Base-by-base conservation (phyloP, 1,139 yeast genomes). In the Sugiyamaella paludigena region DNA sequence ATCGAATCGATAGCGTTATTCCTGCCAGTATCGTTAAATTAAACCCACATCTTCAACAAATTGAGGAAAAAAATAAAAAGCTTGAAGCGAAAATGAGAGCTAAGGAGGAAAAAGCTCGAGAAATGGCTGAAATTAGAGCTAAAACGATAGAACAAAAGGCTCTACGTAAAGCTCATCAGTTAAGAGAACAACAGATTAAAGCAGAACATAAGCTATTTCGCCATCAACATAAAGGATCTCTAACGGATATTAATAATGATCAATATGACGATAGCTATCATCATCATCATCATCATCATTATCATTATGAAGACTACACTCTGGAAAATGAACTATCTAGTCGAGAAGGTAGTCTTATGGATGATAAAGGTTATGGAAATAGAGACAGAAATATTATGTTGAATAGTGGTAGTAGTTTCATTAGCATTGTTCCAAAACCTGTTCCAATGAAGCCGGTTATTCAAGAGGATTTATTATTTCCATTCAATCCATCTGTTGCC, bases 1-100 rank as follows among this genome's bases (percentile, higher is more conserved):
- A 70, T 58, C 50, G 68, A 47, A 65, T 71, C 43, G 70, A 69
- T 41, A 63, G 66, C 28, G 60, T 56, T 36, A 54, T 67, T 36
- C 73, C 74, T 1, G 52, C 57, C 13, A 65, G 68, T 42, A 51
- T 69, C 45, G 58, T 24, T 31, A 53, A 50, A 30, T 57, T 36
- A 50, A 54, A 29, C 26, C 48, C 48, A 8, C 51, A 48, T 27
- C 28, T 33, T 29, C 42, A 32, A 28, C 35, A 30, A 57, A 48
- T 40, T 36, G 33, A 24, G 9, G 51, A 48, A 19, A 39, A 31
- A 16, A 42, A 39, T 10, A 35, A 33, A 27, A 43, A 44, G 28
- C 15, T 31, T 15, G 51, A 43, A n/a, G 43, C 38, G 28, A 45
- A 41, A 29, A 46, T 42, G 42, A 46, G 32, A 44, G 52, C 47